Percentiles rank a stretch among this genome's conserved stretches.
Conservation (phyloP, 2,329 filamentous ascomycete species). For the Talaromyces sp. region DNA sequence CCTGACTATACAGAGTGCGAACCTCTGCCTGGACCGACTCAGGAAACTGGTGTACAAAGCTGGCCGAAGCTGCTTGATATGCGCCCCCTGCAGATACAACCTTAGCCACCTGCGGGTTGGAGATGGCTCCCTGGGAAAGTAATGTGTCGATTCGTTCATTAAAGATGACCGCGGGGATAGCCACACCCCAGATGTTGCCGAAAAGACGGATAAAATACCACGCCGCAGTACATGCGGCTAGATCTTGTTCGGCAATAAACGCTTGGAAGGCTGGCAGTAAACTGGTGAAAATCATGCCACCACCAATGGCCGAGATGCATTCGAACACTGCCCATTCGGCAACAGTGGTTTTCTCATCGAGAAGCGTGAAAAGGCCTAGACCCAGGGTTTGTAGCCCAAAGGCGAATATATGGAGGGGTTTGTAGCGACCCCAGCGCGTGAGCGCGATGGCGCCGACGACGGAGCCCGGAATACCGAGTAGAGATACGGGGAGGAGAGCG, state of each 20-base stretch:
- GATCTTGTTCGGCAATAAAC: slow-evolving; percentile 28
- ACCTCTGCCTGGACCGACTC: no score
- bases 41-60: no score
- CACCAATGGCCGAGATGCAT: slow-evolving; percentile 27
- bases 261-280: slow-evolving; percentile 35
- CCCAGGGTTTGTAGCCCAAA: no score
- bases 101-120: no score
- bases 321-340: slow-evolving; percentile 36
- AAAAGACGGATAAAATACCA: slow-evolving; percentile 37
- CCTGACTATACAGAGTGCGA: no score
- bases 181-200: slow-evolving; percentile 35
- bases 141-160: slow-evolving; percentile 15
- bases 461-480: not conserved
- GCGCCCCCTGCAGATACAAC: no score
- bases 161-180: slow-evolving; percentile 35
- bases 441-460: slow-evolving; percentile 24
- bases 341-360: slow-evolving; percentile 27
- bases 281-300: slow-evolving; percentile 29
- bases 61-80: no score
- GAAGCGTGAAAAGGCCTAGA: slow-evolving; percentile 30
- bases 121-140: no score
- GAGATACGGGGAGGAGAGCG: no score
- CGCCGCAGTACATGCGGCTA: slow-evolving; percentile 28
- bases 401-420: slow-evolving; percentile 25
- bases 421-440: slow-evolving; percentile 30